Base-by-base conservation (phyloP, 2,329 filamentous ascomycete species). In the Blumeriella jaapii region DNA sequence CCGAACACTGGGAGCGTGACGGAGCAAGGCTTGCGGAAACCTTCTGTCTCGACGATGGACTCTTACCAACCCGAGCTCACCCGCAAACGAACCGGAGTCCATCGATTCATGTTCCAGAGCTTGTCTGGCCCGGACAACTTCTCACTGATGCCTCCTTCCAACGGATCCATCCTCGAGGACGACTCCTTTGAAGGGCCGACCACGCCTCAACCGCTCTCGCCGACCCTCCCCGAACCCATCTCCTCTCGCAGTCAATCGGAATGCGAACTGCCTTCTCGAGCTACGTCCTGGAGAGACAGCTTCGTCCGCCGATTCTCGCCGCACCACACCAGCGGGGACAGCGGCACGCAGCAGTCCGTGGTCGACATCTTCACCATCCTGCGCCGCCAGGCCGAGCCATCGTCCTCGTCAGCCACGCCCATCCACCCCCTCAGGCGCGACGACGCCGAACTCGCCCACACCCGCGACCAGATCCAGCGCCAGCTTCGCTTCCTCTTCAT, bases 401-500 rank as follows among this genome's bases (percentile, higher is more conserved):
- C 31, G 3, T 37, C 40, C 4, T 11, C 31, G 6, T 13, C 33
- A 19, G n/a, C n/a, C n/a, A 44, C 44, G 4, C 40, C 43, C 4
- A 9, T 45, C 3, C 39, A 46, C 4, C 47, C 40, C 15, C 35
- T n/a, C n/a, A n/a, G n/a, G n/a, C n/a, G n/a, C n/a, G 54, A n/a
- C 42, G 52, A 55, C 2, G 52, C 52, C 2, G 49, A 56, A 30
- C 54, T 61, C 47, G 55, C 67, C 6, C 45, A 46, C 3, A 53
- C 53, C 2, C 67, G 74, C 9, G 60, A 67, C 11, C 70, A 68
- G 39, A 76, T 82, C 39, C 68, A 71, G 28, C 69, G 76, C 7
- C 80, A 86, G 50, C 65, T 86, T 2, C 71, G 78, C 19, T 68
- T 80, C 18, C 64, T 86, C 12, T 84, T 87, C 57, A 73, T 85